phyloP scores from a whole-genome alignment of 305 asterid species.

The Fraxinus albicans region DNA sequence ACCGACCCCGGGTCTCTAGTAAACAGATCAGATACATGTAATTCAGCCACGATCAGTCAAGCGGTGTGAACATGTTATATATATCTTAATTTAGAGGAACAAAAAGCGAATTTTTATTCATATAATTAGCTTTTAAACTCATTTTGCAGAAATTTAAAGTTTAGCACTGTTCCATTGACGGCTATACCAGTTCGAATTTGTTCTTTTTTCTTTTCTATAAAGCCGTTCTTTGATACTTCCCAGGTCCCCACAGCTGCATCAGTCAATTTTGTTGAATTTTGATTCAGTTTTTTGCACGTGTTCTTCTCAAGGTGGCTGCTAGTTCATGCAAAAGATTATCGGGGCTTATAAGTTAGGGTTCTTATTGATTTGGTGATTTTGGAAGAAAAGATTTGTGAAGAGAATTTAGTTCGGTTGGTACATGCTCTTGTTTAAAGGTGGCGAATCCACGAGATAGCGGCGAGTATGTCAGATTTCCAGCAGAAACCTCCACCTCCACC shows the following conservation, averaged over 20 bases:
- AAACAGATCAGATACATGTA: constrained; percentile 30
- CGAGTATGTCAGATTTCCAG: constrained; percentile 37
- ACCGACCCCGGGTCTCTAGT: constrained; percentile 30
- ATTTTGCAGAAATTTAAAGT: background rate
- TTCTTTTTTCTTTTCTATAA: constrained; percentile 14
- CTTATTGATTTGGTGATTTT: background rate
- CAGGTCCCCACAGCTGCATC: background rate
- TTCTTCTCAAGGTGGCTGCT: background rate
- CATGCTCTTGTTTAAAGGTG: constrained; percentile 56
- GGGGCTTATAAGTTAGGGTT: background rate
- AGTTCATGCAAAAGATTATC: background rate
- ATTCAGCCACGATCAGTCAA: constrained; percentile 23
- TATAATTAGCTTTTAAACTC: background rate
- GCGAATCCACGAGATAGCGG: constrained; percentile 58
- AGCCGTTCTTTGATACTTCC: background rate
- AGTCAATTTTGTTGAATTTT: background rate
- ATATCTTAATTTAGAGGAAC: background rate
- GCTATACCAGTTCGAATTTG: constrained; percentile 19
- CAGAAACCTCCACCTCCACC: constrained; percentile 26
- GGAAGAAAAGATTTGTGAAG: background rate
- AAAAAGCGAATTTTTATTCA: background rate
- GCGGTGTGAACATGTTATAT: constrained; percentile 28
- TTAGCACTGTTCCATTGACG: constrained; percentile 36
- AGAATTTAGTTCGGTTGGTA: constrained; percentile 4
- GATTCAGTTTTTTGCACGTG: background rate